Evolutionary conservation across 352 stramenopile genomes (phyloP).

Genomic region (Globisporangium paddicum): DNA sequence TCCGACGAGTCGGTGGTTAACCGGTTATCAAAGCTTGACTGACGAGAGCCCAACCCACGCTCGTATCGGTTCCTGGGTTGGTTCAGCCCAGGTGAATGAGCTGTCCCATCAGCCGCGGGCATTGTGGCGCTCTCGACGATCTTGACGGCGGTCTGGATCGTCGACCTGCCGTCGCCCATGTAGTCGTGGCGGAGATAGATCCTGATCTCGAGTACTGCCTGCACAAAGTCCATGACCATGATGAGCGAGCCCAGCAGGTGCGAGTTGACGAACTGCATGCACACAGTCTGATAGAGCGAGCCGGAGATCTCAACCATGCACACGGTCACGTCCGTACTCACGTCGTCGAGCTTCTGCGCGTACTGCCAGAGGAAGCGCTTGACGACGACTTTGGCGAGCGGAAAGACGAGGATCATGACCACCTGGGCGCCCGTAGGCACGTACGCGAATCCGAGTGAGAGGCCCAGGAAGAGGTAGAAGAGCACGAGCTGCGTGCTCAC

Average conservation of each 20-base stretch:
- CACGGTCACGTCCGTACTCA: conserved; percentile 23
- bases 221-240: neutral
- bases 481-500: conserved; percentile 11
- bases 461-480: conserved; percentile 23
- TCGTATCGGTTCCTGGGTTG: no score
- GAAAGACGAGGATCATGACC: conserved; percentile 14
- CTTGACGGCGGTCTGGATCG: conserved; percentile 24
- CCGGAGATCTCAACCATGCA: conserved; percentile 24
- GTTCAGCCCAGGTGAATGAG: conserved; percentile 9
- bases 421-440: conserved; percentile 1
- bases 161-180: conserved; percentile 19
- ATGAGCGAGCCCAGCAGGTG: neutral
- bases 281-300: conserved; percentile 24
- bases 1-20: no score
- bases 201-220: conserved; percentile 15
- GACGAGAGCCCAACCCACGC: neutral
- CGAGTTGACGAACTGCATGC: conserved; percentile 5
- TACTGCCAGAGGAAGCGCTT: conserved; percentile 21
- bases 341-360: conserved; percentile 13
- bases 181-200: conserved; percentile 25
- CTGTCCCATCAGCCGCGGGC: no score
- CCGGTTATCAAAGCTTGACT: no score
- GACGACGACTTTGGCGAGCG: conserved; percentile 10
- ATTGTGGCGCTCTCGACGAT: conserved; percentile 19
- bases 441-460: conserved; percentile 15